Evolutionary conservation across 192 early-diverging fungal species (phyloP).

Genomic region (Podila clonocystis): DNA sequence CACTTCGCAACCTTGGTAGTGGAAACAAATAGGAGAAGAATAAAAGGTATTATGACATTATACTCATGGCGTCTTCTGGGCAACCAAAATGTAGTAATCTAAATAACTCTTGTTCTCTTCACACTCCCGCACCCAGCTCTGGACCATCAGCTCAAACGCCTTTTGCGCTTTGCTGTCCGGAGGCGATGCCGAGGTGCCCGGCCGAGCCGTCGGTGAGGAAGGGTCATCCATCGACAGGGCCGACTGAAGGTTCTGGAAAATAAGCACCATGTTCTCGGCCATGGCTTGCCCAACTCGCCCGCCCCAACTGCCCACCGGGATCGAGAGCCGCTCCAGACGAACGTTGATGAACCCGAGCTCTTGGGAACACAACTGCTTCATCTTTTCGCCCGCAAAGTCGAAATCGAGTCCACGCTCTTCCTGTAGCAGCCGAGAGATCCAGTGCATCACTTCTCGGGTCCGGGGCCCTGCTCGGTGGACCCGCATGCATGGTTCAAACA

Average conservation of each 20-base stretch:
- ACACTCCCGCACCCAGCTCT: slow-evolving; percentile 48
- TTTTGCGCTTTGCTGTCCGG: slow-evolving; percentile 9
- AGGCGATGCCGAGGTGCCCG: background rate
- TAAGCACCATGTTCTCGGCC: slow-evolving; percentile 52
- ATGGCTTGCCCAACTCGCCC: slow-evolving; percentile 43
- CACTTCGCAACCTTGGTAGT: no score
- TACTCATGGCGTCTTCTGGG: slow-evolving; percentile 10
- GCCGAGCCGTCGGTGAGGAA: no score
- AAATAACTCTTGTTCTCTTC: slow-evolving; percentile 46
- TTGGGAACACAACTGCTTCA: slow-evolving; percentile 33
- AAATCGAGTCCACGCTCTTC: slow-evolving; percentile 49
- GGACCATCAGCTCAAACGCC: slow-evolving; percentile 43
- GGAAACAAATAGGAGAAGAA: background rate
- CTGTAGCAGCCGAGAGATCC: slow-evolving; percentile 40
- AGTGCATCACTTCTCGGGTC: slow-evolving; percentile 46
- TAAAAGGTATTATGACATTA: background rate
- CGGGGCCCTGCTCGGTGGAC: slow-evolving; percentile 39
- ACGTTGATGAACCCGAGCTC: slow-evolving; percentile 48
- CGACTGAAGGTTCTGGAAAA: slow-evolving; percentile 44
- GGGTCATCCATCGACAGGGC: slow-evolving; percentile 19
- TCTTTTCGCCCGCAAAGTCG: slow-evolving; percentile 49
- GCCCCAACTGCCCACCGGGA: slow-evolving; percentile 50
- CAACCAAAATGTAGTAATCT: slow-evolving; percentile 42
- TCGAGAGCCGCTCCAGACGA: slow-evolving; percentile 39
- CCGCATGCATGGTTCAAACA: slow-evolving; percentile 51